A percentile compares a stretch with the other conserved stretches of the same genome.
Conservation (phyloP, 805 yeast species). For the Cyberlindnera maritima region DNA sequence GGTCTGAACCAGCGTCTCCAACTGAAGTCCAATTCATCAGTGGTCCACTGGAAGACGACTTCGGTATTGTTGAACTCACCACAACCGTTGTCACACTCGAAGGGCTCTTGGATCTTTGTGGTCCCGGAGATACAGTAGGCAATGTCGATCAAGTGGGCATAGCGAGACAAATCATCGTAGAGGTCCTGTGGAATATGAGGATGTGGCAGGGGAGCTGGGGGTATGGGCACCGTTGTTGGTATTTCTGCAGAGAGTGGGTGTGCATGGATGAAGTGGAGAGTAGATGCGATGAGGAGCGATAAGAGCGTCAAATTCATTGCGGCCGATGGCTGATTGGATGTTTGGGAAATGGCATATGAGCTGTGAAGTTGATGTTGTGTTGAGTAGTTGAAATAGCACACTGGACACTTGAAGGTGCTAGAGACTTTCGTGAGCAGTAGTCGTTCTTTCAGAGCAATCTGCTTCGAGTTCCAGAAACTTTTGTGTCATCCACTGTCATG, state of each 20-base stretch:
- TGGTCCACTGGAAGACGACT: conserved; percentile 26
- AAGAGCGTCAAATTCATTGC: not conserved
- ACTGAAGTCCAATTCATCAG: conserved; percentile 17
- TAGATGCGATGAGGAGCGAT: not conserved
- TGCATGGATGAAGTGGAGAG: not conserved
- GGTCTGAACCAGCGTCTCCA: not conserved
- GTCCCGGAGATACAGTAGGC: conserved; percentile 28
- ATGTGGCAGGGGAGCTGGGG: not conserved
- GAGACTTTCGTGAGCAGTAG: too few relatives aligned
- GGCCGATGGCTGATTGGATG: not conserved
- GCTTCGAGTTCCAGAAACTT: not conserved
- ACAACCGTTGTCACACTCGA: conserved; percentile 26
- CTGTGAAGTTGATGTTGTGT: too few relatives aligned
- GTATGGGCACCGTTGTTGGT: not conserved
- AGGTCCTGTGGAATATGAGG: conserved; percentile 11
- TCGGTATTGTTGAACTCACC: conserved; percentile 22
- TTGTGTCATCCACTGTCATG: not conserved
- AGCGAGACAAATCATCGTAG: conserved; percentile 13
- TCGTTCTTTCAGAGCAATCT: too few relatives aligned
- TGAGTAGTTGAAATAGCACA: too few relatives aligned
- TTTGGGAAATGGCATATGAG: too few relatives aligned
- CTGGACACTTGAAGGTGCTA: too few relatives aligned
- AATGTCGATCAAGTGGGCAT: conserved; percentile 27
- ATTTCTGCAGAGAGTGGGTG: not conserved
- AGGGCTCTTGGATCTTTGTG: conserved; percentile 21